These are phyloP conservation scores for Phylloporus scabripes DNA, from an alignment of 768 basidiomycete species.

Conservation along the genomic window DNA sequence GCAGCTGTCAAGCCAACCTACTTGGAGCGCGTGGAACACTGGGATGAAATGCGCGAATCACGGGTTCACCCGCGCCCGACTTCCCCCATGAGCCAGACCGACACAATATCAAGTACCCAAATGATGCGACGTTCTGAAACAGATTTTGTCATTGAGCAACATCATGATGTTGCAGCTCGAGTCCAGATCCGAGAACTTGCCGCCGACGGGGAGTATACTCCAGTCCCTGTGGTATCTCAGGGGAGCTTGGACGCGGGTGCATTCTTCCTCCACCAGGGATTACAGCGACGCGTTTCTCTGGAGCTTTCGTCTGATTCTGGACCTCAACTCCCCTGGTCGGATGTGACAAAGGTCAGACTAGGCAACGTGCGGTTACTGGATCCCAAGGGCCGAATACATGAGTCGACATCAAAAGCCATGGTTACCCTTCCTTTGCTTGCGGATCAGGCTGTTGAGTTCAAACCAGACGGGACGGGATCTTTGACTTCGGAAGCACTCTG, in stretches of 20 bases:
- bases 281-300: slow-evolving; percentile 79
- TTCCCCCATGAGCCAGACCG: slow-evolving; percentile 26
- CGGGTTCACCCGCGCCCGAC: slow-evolving; percentile 40
- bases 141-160: slow-evolving; percentile 83
- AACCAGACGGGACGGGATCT: slow-evolving; percentile 74
- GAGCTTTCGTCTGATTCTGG: slow-evolving; percentile 85
- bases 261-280: slow-evolving; percentile 87
- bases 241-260: slow-evolving; percentile 74
- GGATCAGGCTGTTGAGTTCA: slow-evolving; percentile 70
- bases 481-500: slow-evolving; percentile 72
- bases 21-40: slow-evolving; percentile 82
- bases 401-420: slow-evolving; percentile 65
- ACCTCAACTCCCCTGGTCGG: slow-evolving; percentile 81
- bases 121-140: slow-evolving; percentile 90
- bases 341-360: slow-evolving; percentile 67
- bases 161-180: slow-evolving; percentile 87
- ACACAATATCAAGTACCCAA: slow-evolving; percentile 42
- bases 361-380: slow-evolving; percentile 86
- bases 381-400: slow-evolving; percentile 74
- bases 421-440: slow-evolving; percentile 70
- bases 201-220: slow-evolving; percentile 75
- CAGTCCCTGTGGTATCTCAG: slow-evolving; percentile 77
- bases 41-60: slow-evolving; percentile 90
- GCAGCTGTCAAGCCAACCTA: slow-evolving; percentile 78
- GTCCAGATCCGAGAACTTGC: slow-evolving; percentile 83